Evolutionary conservation across 371 early-diverging fungal genomes (phyloP), one percentile per base, ranked within the genome.

Genomic region (Coemansia sp.): DNA sequence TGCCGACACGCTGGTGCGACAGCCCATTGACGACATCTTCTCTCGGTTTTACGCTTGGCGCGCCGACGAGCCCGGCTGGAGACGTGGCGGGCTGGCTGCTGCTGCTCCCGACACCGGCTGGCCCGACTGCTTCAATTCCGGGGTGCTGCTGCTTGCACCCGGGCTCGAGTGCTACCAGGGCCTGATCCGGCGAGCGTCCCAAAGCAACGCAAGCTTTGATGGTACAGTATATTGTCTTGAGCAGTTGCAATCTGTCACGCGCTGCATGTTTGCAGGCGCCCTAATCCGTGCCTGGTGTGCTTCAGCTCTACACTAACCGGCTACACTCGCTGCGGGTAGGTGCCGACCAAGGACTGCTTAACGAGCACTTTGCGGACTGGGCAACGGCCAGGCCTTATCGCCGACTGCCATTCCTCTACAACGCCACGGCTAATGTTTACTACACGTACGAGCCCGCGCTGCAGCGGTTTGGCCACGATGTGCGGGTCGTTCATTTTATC

Each of bases 51-150:
- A 39, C 52, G 34, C 20, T 20, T 77, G 70, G 68, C 63, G 63
- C 65, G 49, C 41, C 13, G 54, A 48, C 26, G 6, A 13, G 4
- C 35, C 66, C 9, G 59, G 32, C 8, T 63, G 83, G 83, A n/a
- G 77, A 54, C 62, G 76, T 40, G 70, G 80, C n/a, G 93, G 87
- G 0, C 82, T 82, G 5, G 86, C 93, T 71, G 84, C 92, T 1
- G 94, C 94, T 6, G 85, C 90, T 0, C 90, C 94, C 0, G 94
- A 93, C 63, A 83, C 88, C 52, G 86, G 95, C n/a, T 87, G 93
- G 87, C 93, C 94, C 0, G 94, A 95, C 71, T 92, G 93, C 65
- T 97, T 97, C 82, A 97, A 97, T 73, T 94, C 95, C 20, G 98
- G 96, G 2, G 93, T 98, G 3, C 92, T 98, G 85, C 89, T 94